These are phyloP conservation scores for Pseudozyma thailandica DNA, from an alignment of 1,284 basidiomycete species.

Conservation along the genomic window DNA sequence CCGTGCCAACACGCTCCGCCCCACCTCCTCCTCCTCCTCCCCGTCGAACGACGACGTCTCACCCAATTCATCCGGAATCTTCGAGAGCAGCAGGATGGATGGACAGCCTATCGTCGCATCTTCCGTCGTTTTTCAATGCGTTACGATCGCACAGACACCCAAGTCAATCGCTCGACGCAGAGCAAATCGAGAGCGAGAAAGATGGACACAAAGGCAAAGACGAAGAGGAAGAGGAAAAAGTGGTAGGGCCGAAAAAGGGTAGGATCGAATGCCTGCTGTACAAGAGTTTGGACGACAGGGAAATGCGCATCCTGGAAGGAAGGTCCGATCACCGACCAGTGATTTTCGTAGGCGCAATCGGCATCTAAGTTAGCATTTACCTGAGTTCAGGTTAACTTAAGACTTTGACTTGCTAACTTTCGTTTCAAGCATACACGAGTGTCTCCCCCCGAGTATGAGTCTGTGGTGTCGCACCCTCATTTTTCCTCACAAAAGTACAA, in stretches of 20 bases:
- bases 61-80: neutral
- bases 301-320: constrained; percentile 78
- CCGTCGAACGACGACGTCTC: constrained; percentile 12
- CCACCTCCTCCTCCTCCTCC: neutral
- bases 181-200: neutral
- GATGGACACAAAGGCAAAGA: neutral
- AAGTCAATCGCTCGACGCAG: neutral
- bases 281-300: constrained; percentile 78
- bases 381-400: no score
- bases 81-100: constrained; percentile 40
- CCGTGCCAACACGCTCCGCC: neutral
- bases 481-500: no score
- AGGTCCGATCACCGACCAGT: constrained; percentile 74
- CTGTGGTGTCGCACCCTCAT: no score
- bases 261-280: constrained; percentile 74
- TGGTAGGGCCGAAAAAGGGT: constrained; percentile 52
- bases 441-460: no score
- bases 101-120: constrained; percentile 45
- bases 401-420: no score
- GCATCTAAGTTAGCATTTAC: constrained; percentile 38
- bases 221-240: neutral
- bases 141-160: constrained; percentile 20
- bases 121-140: constrained; percentile 43
- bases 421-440: no score
- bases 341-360: constrained; percentile 69